These are phyloP conservation scores for Zasmidium cellare DNA, from an alignment of 2,329 filamentous ascomycete genomes.

Conservation along the genomic window DNA sequence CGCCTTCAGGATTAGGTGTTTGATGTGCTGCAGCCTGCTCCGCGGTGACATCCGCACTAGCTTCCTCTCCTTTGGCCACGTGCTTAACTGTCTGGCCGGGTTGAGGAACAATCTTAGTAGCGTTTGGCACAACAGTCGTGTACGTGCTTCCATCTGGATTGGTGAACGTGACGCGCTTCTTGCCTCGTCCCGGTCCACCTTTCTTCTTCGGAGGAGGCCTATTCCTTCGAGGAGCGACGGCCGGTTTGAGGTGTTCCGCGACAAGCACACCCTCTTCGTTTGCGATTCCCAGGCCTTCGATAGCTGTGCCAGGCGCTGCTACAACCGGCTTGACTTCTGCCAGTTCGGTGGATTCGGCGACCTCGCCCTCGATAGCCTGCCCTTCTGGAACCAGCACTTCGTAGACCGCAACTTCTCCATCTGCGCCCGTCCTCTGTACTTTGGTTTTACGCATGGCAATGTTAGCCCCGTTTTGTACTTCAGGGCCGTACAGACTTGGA, in stretches of 20 bases:
- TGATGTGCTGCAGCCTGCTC: constrained; percentile 42
- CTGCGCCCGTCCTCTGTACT: constrained; percentile 64
- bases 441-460: constrained; percentile 72
- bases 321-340: constrained; percentile 47
- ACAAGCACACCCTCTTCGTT: constrained; percentile 63
- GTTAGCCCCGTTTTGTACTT: constrained; percentile 25
- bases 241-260: constrained; percentile 38
- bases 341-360: constrained; percentile 59
- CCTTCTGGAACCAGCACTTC: constrained; percentile 80
- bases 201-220: constrained; percentile 76
- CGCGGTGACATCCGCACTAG: constrained; percentile 38
- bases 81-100: constrained; percentile 36
- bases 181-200: constrained; percentile 77
- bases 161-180: constrained; percentile 67
- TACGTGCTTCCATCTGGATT: constrained; percentile 45
- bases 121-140: constrained; percentile 38
- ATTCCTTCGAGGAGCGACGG: constrained; percentile 54
- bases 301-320: constrained; percentile 58
- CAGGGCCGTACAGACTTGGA: constrained; percentile 50
- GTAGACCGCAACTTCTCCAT: constrained; percentile 80
- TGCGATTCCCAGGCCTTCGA: constrained; percentile 61
- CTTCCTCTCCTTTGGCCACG: constrained; percentile 36
- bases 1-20: constrained; percentile 46
- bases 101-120: constrained; percentile 37
- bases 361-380: constrained; percentile 77